Evolutionary conservation across 75 land plant genomes (phyloP).

Genomic region (Pinus tabuliformis): DNA sequence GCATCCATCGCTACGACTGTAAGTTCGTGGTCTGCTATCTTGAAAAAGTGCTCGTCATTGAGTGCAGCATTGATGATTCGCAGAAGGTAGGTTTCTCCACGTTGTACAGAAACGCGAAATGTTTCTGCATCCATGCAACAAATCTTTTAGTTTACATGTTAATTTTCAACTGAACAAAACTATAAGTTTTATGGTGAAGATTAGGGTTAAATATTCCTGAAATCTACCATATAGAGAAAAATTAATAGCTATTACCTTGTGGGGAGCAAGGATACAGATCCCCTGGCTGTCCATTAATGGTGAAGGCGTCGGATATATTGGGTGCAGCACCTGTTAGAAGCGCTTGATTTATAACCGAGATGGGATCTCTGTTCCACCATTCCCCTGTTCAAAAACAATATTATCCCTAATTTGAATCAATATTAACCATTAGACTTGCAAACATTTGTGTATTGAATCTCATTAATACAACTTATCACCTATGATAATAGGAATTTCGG

Average conservation of each 20-base stretch:
- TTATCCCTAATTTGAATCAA: background rate
- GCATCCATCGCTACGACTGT: too few species aligned
- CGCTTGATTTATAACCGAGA: constrained; percentile 20
- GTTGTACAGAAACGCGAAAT: too few species aligned
- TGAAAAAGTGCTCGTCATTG: constrained; percentile 34
- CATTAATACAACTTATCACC: background rate
- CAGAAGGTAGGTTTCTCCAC: constrained; percentile 19
- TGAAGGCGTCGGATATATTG: constrained; percentile 40
- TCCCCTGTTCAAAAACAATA: constrained; percentile 26
- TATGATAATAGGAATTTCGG: constrained; percentile 14
- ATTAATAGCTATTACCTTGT: background rate
- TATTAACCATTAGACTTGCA: too few species aligned
- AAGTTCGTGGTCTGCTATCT: too few species aligned
- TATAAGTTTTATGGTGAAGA: too few species aligned
- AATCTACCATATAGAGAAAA: too few species aligned
- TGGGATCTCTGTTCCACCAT: constrained; percentile 53
- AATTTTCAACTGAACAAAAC: background rate
- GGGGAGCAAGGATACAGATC: constrained; percentile 38
- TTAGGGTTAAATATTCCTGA: too few species aligned
- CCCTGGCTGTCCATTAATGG: constrained; percentile 49
- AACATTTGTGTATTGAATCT: too few species aligned
- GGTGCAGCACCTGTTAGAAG: constrained; percentile 30
- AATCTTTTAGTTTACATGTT: too few species aligned
- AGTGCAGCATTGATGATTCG: constrained; percentile 58
- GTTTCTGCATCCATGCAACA: too few species aligned